A percentile compares a stretch with the other conserved stretches of the same genome.
Conservation (phyloP, 2,329 filamentous ascomycete species). For the Dryadomyces sulphureus region DNA sequence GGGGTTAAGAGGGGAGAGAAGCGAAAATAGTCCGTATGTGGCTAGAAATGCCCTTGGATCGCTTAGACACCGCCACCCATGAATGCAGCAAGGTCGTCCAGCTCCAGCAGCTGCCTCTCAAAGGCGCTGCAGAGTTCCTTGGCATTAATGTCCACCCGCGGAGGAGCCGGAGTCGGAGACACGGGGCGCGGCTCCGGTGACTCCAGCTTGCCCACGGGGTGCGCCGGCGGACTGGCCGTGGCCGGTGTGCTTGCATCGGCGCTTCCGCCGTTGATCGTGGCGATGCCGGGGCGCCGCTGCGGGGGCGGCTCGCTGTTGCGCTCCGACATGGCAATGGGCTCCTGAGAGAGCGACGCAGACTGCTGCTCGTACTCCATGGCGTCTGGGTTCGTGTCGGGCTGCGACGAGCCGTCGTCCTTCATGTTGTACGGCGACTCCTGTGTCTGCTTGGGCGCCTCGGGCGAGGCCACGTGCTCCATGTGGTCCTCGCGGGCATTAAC, state of each 20-base stretch:
- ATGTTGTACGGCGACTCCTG: slow-evolving; percentile 22
- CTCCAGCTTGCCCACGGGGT: slow-evolving; percentile 15
- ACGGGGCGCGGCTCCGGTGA: slow-evolving; percentile 18
- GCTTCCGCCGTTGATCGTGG: slow-evolving; percentile 44
- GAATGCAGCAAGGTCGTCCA: slow-evolving; percentile 46
- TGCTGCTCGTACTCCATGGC: slow-evolving; percentile 42
- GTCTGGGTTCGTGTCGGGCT: slow-evolving; percentile 39
- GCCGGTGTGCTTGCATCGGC: slow-evolving; percentile 31
- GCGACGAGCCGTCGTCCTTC: slow-evolving; percentile 41
- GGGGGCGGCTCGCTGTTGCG: slow-evolving; percentile 37
- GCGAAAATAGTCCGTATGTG: background rate
- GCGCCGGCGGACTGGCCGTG: slow-evolving; percentile 25
- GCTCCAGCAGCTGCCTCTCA: slow-evolving; percentile 43
- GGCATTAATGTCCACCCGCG: slow-evolving; percentile 38
- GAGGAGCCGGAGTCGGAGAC: slow-evolving; percentile 12
- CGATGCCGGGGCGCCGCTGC: slow-evolving; percentile 36
- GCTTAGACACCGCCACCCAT: slow-evolving; percentile 46
- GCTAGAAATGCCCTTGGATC: background rate
- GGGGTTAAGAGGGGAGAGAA: background rate
- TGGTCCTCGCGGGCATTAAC: slow-evolving; percentile 24
- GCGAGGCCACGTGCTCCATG: slow-evolving; percentile 13
- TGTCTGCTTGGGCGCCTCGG: slow-evolving; percentile 20
- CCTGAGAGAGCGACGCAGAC: slow-evolving; percentile 19
- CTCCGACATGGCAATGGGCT: slow-evolving; percentile 23
- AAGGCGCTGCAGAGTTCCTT: slow-evolving; percentile 43